These are phyloP conservation scores for Penicillium soppii DNA, from an alignment of 495 filamentous ascomycete genomes.

Conservation along the genomic window DNA sequence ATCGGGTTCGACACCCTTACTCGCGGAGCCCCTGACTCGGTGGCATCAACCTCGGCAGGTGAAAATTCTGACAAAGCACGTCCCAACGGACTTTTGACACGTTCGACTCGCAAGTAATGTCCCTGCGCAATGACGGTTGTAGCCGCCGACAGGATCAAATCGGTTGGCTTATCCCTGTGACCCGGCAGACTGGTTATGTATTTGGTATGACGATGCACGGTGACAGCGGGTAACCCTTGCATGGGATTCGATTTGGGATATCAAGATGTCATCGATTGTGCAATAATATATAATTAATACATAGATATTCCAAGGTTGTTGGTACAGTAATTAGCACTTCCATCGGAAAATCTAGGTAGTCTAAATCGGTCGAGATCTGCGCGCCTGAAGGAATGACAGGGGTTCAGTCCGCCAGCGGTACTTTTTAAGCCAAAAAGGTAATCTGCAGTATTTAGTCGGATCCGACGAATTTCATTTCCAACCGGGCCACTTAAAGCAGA, in stretches of 20 bases:
- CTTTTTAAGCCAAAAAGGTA: too few species aligned
- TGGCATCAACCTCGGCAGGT: neutral
- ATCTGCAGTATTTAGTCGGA: too few species aligned
- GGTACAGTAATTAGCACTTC: neutral
- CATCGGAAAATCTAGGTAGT: neutral
- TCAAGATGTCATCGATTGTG: too few species aligned
- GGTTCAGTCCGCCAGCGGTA: too few species aligned
- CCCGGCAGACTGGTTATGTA: neutral
- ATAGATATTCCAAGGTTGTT: neutral
- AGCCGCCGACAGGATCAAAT: neutral
- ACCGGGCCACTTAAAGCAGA: neutral
- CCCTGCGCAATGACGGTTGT: neutral
- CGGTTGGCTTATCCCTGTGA: neutral
- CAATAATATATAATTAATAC: too few species aligned
- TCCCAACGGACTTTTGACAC: conserved; percentile 5
- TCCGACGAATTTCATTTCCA: neutral
- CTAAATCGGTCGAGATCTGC: too few species aligned
- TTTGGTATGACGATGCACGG: neutral
- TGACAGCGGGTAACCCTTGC: conserved; percentile 4
- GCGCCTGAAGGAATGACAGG: too few species aligned
- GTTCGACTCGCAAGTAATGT: neutral
- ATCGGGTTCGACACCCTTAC: conserved; percentile 3
- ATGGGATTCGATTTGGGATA: neutral
- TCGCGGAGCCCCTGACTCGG: conserved; percentile 3
- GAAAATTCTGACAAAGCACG: neutral